Evolutionary conservation across 2,329 filamentous ascomycete genomes (phyloP).

Genomic region (Elsinoe fawcettii): DNA sequence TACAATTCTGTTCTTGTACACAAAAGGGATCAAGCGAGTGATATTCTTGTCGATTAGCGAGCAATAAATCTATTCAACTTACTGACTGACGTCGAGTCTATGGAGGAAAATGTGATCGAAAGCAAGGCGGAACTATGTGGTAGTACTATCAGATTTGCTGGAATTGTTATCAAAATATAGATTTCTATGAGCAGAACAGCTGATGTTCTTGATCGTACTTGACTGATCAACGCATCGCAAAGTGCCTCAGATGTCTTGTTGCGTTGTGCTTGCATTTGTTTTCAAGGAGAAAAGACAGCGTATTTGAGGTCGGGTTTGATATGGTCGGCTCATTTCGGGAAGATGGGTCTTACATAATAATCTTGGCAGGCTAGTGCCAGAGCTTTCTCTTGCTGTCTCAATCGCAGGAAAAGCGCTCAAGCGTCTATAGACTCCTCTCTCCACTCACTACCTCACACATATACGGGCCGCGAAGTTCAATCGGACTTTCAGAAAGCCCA

Average conservation of each 20-base stretch:
- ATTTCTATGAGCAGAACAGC: too few relatives aligned
- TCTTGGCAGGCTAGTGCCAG: slow-evolving; percentile 8
- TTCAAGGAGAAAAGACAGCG: neutral
- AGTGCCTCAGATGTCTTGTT: too few relatives aligned
- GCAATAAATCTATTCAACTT: neutral
- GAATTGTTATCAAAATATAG: too few relatives aligned
- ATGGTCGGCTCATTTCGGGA: slow-evolving; percentile 13
- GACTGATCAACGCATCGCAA: too few relatives aligned
- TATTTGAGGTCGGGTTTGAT: neutral
- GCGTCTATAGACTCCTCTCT: slow-evolving; percentile 18
- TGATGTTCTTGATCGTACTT: neutral
- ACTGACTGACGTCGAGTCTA: neutral
- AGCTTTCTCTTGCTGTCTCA: slow-evolving; percentile 14
- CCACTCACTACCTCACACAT: slow-evolving; percentile 18
- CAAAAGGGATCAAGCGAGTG: neutral
- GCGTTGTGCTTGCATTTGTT: too few relatives aligned
- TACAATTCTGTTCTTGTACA: neutral
- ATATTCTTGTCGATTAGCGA: slow-evolving; percentile 6
- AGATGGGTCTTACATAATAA: slow-evolving; percentile 3
- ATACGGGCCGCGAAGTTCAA: slow-evolving; percentile 18
- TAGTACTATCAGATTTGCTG: too few relatives aligned
- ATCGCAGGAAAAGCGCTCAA: slow-evolving; percentile 16
- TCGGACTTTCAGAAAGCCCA: slow-evolving; percentile 27
- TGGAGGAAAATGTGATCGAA: too few relatives aligned
- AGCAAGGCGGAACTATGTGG: neutral